Conservation (phyloP, 768 basidiomycete species). For the Royoungia palumana region DNA sequence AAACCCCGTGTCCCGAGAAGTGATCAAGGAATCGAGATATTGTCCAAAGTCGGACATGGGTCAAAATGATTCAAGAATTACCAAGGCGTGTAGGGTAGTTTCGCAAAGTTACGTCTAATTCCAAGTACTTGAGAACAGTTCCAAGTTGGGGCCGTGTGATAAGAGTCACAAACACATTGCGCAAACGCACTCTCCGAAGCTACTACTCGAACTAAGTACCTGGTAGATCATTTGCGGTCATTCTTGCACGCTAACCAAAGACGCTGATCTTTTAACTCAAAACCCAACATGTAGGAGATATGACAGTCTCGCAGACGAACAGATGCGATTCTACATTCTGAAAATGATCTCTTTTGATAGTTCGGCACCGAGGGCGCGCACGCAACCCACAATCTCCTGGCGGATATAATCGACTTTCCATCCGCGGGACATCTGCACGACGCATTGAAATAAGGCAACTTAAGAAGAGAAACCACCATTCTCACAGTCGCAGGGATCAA, state of each 20-base stretch:
- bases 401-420: slow-evolving; percentile 33
- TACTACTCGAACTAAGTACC: too few relatives aligned
- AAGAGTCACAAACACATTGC: too few relatives aligned
- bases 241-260: too few relatives aligned
- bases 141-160: too few relatives aligned
- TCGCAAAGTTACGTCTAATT: not conserved
- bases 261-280: not conserved
- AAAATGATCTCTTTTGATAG: slow-evolving; percentile 42
- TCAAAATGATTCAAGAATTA: not conserved
- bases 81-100: not conserved
- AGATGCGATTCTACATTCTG: slow-evolving; percentile 14
- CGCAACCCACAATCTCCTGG: slow-evolving; percentile 39
- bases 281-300: not conserved
- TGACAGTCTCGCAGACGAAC: not conserved
- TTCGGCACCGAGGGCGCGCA: slow-evolving; percentile 43
- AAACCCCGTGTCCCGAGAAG: slow-evolving; percentile 7
- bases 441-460: not conserved
- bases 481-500: slow-evolving; percentile 29
- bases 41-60: slow-evolving; percentile 23
- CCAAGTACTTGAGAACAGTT: too few relatives aligned
- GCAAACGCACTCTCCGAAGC: too few relatives aligned
- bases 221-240: too few relatives aligned
- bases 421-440: slow-evolving; percentile 18
- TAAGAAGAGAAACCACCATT: not conserved
- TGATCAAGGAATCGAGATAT: slow-evolving; percentile 21